Conservation (phyloP, 2,329 filamentous ascomycete genomes). For the Tolypocladium capitatum region DNA sequence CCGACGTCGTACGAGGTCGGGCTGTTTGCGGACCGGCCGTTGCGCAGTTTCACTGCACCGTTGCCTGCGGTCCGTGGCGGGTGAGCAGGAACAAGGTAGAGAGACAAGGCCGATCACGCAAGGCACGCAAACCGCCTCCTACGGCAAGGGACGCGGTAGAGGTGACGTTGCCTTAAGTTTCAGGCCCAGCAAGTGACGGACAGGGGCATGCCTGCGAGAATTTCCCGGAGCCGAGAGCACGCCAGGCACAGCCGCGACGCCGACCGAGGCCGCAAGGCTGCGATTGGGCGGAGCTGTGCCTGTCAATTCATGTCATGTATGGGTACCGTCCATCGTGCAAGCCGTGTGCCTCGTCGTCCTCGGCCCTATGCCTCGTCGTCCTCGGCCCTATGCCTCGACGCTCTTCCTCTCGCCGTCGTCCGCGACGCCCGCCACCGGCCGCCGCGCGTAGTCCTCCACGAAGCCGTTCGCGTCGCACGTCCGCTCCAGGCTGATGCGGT, state of each 20-base stretch:
- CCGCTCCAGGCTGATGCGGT: constrained; percentile 49
- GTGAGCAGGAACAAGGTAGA: no score
- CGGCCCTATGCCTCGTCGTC: constrained; percentile 5
- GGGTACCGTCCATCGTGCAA: not conserved
- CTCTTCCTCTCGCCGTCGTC: constrained; percentile 17
- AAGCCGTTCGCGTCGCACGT: constrained; percentile 67
- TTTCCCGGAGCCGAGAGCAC: not conserved
- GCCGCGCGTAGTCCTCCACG: constrained; percentile 49
- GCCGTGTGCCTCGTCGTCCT: not conserved
- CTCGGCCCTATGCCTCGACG: constrained; percentile 5
- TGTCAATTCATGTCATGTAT: no score
- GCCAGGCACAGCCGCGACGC: not conserved
- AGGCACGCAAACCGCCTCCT: no score
- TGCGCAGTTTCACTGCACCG: no score
- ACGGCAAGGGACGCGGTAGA: no score
- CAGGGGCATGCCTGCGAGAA: constrained; percentile 3
- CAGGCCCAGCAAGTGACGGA: no score
- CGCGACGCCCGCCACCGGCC: constrained; percentile 19
- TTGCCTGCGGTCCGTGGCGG: no score
- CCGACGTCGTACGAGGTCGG: no score
- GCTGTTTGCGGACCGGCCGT: no score
- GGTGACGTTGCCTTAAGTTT: no score
- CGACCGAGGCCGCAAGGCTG: not conserved
- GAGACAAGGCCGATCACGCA: no score
- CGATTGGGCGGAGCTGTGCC: no score